A percentile compares a stretch with the other conserved stretches of the same genome.
These are phyloP conservation scores for Torulaspora microellipsoides DNA, from an alignment of 805 yeast species.

Conservation along the genomic window DNA sequence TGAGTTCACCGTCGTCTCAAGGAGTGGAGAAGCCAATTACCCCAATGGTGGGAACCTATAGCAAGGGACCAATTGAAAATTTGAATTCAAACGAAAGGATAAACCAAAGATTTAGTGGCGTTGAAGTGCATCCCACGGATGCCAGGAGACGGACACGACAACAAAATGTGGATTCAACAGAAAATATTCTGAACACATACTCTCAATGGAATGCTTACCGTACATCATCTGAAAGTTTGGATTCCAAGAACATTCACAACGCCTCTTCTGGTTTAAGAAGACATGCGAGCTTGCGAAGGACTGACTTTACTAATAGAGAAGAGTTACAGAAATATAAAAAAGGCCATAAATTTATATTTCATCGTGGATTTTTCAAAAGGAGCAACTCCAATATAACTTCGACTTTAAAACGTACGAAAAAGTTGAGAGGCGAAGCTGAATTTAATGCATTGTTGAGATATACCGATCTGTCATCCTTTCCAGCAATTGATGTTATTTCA, in stretches of 20 bases:
- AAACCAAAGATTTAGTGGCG: neutral
- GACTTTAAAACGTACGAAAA: neutral
- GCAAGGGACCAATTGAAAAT: too few species aligned
- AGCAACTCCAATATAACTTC: constrained; percentile 2
- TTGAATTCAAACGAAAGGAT: too few species aligned
- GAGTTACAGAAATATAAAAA: constrained; percentile 16
- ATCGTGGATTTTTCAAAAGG: constrained; percentile 26
- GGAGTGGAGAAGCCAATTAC: neutral
- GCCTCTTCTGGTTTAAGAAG: constrained; percentile 4
- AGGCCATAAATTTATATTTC: constrained; percentile 22
- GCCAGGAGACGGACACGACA: neutral
- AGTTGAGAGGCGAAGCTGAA: constrained; percentile 17
- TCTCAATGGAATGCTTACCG: constrained; percentile 11
- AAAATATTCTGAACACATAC: constrained; percentile 6
- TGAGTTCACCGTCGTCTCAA: constrained; percentile 4
- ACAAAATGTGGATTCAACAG: neutral
- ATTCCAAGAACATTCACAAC: neutral
- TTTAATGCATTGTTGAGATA: constrained; percentile 21
- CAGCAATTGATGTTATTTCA: constrained; percentile 11
- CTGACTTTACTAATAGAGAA: constrained; percentile 23
- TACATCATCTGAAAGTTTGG: neutral
- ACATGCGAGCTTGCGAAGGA: constrained; percentile 17
- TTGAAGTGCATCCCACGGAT: constrained; percentile 1
- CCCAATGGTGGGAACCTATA: neutral
- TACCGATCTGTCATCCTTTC: constrained; percentile 15